A percentile compares a stretch with the other conserved stretches of the same genome.
These are phyloP conservation scores for Dorcoceras hygrometricum DNA, from an alignment of 257 asterid species.

Conservation along the genomic window DNA sequence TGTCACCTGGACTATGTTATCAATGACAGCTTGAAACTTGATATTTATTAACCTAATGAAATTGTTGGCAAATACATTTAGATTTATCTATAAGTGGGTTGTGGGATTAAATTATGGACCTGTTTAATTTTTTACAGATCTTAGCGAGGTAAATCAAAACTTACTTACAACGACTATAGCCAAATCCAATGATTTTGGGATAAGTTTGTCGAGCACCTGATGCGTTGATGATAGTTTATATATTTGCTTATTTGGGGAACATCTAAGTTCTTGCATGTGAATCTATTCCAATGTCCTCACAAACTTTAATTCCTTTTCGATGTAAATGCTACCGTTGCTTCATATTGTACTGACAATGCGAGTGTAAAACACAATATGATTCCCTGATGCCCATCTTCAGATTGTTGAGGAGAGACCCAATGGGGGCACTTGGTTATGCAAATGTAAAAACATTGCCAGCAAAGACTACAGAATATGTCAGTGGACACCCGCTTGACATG, in stretches of 20 bases:
- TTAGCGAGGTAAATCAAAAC: background rate
- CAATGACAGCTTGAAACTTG: constrained; percentile 8
- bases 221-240: constrained; percentile 16
- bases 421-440: constrained; percentile 95
- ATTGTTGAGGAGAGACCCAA: constrained; percentile 92
- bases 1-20: constrained; percentile 7
- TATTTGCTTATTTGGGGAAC: background rate
- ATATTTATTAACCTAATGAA: background rate
- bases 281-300: background rate
- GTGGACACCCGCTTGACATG: constrained; percentile 77
- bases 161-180: constrained; percentile 13
- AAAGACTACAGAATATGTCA: constrained; percentile 47
- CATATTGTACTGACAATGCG: constrained; percentile 17
- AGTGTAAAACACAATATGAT: constrained; percentile 12
- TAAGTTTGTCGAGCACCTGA: constrained; percentile 22
- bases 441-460: constrained; percentile 43
- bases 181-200: constrained; percentile 19
- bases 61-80: background rate
- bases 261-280: background rate
- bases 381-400: constrained; percentile 42
- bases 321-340: constrained; percentile 17
- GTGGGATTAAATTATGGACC: background rate
- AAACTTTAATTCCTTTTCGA: constrained; percentile 16
- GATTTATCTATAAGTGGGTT: background rate
- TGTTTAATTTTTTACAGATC: too few relatives aligned